These are phyloP conservation scores for Emergomyces pasteurianus DNA, from an alignment of 2,329 filamentous ascomycete species.

Conservation along the genomic window DNA sequence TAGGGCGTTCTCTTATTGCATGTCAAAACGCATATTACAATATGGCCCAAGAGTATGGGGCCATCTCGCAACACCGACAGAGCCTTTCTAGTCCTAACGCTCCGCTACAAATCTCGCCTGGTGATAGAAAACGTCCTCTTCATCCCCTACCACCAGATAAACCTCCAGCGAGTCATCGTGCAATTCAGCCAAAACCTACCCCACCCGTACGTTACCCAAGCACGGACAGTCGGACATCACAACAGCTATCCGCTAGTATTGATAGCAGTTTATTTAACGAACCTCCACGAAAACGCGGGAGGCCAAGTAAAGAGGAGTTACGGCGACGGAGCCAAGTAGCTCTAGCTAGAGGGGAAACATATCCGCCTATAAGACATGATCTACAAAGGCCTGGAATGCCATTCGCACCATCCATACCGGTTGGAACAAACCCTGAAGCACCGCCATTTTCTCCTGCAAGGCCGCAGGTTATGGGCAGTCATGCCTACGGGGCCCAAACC, in stretches of 20 bases:
- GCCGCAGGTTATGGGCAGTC: not conserved
- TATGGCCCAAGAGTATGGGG: conserved; percentile 22
- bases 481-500: not conserved
- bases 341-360: conserved; percentile 28
- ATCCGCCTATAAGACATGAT: conserved; percentile 19
- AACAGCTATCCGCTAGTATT: conserved; percentile 24
- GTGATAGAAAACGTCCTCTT: conserved; percentile 15
- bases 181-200: conserved; percentile 30
- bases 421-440: not conserved
- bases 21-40: conserved; percentile 24
- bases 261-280: conserved; percentile 19
- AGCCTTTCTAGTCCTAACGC: conserved; percentile 9
- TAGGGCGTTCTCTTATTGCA: conserved; percentile 29
- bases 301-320: conserved; percentile 31
- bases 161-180: conserved; percentile 18
- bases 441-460: not conserved
- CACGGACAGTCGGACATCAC: conserved; percentile 23
- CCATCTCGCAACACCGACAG: conserved; percentile 12
- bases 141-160: conserved; percentile 20
- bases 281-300: conserved; percentile 31
- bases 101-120: conserved; percentile 10
- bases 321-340: conserved; percentile 28
- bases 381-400: conserved; percentile 1
- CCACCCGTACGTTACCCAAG: conserved; percentile 20
- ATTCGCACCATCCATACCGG: not conserved